Base-by-base conservation (phyloP, 805 yeast species). In the Yarrowia sp. region DNA sequence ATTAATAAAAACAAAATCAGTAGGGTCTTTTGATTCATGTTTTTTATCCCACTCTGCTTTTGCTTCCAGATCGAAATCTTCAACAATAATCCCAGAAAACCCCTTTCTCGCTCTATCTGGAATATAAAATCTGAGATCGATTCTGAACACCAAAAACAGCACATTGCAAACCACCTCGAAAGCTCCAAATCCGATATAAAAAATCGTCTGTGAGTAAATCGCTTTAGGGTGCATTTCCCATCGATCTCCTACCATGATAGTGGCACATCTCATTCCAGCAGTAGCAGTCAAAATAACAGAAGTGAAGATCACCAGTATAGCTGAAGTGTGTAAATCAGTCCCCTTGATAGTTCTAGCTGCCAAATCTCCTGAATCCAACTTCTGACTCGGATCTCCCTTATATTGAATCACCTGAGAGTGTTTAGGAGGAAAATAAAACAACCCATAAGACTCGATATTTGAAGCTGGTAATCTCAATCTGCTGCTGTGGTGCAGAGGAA, bases 61-160 rank as follows among this genome's bases (percentile, higher is more conserved):
- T 2, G 36, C 15, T 17, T 13, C 32, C 13, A 33, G 5, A 1
- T 35, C 55, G 17, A 35, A 1, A 14, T 10, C 9, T 13, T 35
- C 41, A 31, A 48, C 55, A 3, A 48, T 41, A 8, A 48, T 33
- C 1, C 32, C 55, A 36, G 71, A 97, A 79, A 92, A 95, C 91
- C 0, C 74, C 41, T 71, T 70, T 8, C 79, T 81, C 65, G 84
- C 75, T 50, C 73, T 75, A 73, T 88, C 92, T 14, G 95, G 93
- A 74, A 89, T 85, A 80, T 89, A 89, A 76, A 89, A 89, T 73
- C 95, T 80, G 70, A 89, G 79, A 74, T 89, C 95, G 63, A 86
- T 84, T 73, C 96, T 82, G 15, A 86, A 85, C 32, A 86, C 71
- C 64, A 89, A 73, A 72, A 85, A 87, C 35, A 86, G 67, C 7